phyloP scores from a whole-genome alignment of 2,329 filamentous ascomycete genomes.

The Claviceps sp. region DNA sequence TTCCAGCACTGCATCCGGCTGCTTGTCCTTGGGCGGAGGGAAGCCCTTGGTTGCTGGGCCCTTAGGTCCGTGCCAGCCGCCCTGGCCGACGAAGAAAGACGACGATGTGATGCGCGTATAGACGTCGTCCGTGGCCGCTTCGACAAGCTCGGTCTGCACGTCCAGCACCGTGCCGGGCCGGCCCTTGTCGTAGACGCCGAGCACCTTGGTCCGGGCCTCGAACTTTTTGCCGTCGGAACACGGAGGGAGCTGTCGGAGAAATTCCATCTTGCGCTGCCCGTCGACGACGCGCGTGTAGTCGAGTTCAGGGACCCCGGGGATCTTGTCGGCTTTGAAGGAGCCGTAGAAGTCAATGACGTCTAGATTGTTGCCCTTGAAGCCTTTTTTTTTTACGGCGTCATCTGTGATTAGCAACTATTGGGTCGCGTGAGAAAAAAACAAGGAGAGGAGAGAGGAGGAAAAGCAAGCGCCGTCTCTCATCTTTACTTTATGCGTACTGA shows the following conservation, averaged over 20 bases:
- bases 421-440: not conserved
- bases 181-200: slow-evolving; percentile 85
- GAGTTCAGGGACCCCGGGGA: slow-evolving; percentile 65
- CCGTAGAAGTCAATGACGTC: slow-evolving; percentile 82
- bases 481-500: slow-evolving; percentile 39
- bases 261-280: slow-evolving; percentile 67
- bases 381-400: slow-evolving; percentile 14
- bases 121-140: slow-evolving; percentile 52
- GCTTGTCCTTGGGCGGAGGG: slow-evolving; percentile 60
- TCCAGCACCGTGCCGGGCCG: slow-evolving; percentile 71
- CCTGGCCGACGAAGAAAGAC: slow-evolving; percentile 69
- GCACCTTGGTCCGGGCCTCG: slow-evolving; percentile 61
- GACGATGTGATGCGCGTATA: slow-evolving; percentile 58
- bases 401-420: too few species aligned
- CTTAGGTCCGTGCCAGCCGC: slow-evolving; percentile 78
- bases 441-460: not conserved
- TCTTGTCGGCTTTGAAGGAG: slow-evolving; percentile 48
- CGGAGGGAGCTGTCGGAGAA: slow-evolving; percentile 62
- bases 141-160: slow-evolving; percentile 63
- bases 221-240: slow-evolving; percentile 60
- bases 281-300: slow-evolving; percentile 65
- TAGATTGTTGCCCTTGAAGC: slow-evolving; percentile 64
- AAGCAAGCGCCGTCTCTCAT: too few species aligned
- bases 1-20: slow-evolving; percentile 58
- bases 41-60: slow-evolving; percentile 69